phyloP scores from a whole-genome alignment of 352 stramenopile species.

The Globisporangium nagaii region DNA sequence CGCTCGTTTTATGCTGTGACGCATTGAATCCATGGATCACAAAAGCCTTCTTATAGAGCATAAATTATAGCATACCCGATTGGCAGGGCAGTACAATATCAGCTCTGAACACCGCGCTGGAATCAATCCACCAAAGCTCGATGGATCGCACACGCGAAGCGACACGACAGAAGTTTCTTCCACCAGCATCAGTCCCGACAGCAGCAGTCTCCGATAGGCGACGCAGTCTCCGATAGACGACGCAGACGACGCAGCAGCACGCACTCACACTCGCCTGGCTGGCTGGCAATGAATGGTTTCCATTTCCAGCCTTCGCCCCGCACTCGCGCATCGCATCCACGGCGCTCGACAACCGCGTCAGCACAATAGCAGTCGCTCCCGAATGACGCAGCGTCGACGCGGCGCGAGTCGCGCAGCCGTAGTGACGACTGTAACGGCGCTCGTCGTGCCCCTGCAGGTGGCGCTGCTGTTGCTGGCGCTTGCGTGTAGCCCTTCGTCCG shows the following conservation, averaged over 20 bases:
- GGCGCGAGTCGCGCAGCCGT: neutral
- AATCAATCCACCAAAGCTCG: neutral
- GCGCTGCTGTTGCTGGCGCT: neutral
- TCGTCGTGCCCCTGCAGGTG: too few species aligned
- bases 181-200: neutral
- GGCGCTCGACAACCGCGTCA: neutral
- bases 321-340: neutral
- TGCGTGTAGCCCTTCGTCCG: neutral
- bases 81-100: neutral
- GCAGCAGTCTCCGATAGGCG: too few species aligned
- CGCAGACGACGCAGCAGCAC: too few species aligned
- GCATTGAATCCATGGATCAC: too few species aligned
- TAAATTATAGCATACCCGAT: neutral
- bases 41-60: neutral
- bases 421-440: neutral
- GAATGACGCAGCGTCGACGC: neutral
- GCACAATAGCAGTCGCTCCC: neutral
- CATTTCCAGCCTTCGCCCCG: neutral
- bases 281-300: too few species aligned
- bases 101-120: neutral
- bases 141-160: constrained; percentile 4
- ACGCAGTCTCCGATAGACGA: too few species aligned
- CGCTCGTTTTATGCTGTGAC: too few species aligned
- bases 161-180: constrained; percentile 11
- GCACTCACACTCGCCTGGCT: too few species aligned